Conservation (phyloP, 768 basidiomycete species). For the Hysterangium stoloniferum region DNA sequence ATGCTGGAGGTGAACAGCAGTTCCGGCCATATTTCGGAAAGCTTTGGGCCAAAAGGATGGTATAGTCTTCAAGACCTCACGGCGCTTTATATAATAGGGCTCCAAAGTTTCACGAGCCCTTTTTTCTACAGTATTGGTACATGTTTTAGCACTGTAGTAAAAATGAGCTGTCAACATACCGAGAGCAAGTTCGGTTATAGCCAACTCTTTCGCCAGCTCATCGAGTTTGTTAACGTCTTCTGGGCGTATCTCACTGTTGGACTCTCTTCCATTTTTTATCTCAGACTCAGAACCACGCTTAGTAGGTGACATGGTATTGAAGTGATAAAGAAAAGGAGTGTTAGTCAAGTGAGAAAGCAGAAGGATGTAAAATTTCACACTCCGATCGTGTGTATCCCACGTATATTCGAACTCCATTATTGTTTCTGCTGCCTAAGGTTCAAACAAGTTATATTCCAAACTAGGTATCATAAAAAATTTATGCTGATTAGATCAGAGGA, state of each 20-base stretch:
- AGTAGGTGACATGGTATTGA: conserved; percentile 12
- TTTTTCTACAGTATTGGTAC: conserved; percentile 47
- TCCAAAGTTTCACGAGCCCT: conserved; percentile 47
- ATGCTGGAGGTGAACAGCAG: conserved; percentile 63
- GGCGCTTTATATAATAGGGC: conserved; percentile 65
- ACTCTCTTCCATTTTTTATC: conserved; percentile 41
- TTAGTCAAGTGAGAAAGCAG: not conserved
- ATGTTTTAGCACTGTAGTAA: too few relatives aligned
- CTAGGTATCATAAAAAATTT: too few relatives aligned
- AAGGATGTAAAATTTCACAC: conserved; percentile 3
- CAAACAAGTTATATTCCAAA: not conserved
- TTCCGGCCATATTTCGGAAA: conserved; percentile 60
- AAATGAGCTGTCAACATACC: conserved; percentile 38
- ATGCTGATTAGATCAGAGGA: too few relatives aligned
- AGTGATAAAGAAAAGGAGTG: not conserved
- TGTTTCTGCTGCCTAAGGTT: too few relatives aligned
- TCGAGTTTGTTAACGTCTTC: conserved; percentile 66
- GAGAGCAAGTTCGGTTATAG: conserved; percentile 61
- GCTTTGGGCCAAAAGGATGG: conserved; percentile 83
- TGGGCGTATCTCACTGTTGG: conserved; percentile 54
- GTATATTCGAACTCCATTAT: not conserved
- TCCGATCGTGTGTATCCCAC: conserved; percentile 2
- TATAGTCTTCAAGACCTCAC: conserved; percentile 56
- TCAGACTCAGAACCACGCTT: conserved; percentile 80
- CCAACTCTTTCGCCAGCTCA: conserved; percentile 57